Percentiles rank a stretch among this genome's conserved stretches.
phyloP scores from a whole-genome alignment of 1,284 basidiomycete species.

The Rhodotorula sp. region DNA sequence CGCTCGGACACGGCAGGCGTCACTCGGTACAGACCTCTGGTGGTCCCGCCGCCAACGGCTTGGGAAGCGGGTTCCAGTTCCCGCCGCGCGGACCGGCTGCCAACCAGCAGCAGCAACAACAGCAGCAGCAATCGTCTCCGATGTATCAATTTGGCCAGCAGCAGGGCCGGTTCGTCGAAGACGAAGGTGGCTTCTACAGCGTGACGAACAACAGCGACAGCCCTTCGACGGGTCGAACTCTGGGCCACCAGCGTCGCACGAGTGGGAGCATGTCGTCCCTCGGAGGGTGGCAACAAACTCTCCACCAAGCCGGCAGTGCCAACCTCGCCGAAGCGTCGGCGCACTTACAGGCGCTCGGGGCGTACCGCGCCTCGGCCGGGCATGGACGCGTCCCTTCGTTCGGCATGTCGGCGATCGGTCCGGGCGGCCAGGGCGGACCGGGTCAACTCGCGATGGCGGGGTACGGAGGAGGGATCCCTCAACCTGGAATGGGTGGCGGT shows the following conservation, averaged over 20 bases:
- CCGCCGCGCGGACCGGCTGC: slow-evolving; percentile 7
- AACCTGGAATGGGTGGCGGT: slow-evolving; percentile 51
- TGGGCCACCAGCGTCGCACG: slow-evolving; percentile 29
- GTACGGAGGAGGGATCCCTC: slow-evolving; percentile 71
- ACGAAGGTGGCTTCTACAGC: not conserved
- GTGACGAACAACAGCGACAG: not conserved
- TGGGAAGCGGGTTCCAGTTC: slow-evolving; percentile 26
- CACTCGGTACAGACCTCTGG: slow-evolving; percentile 68
- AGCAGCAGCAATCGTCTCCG: slow-evolving; percentile 4
- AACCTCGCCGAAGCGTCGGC: slow-evolving; percentile 63
- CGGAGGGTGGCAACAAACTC: slow-evolving; percentile 27
- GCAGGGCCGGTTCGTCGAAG: not conserved
- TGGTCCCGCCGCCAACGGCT: slow-evolving; percentile 7
- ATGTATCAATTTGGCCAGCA: not conserved
- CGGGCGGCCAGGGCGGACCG: slow-evolving; percentile 28
- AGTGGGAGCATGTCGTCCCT: slow-evolving; percentile 36
- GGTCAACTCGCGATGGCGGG: slow-evolving; percentile 66
- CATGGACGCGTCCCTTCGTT: slow-evolving; percentile 97
- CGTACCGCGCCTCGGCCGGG: slow-evolving; percentile 93
- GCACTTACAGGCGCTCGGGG: slow-evolving; percentile 91
- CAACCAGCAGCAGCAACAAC: not conserved
- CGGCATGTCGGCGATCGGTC: slow-evolving; percentile 74
- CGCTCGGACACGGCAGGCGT: slow-evolving; percentile 79
- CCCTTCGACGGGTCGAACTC: not conserved
- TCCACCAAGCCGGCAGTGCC: slow-evolving; percentile 28